Conservation (phyloP, 768 basidiomycete genomes). For the Termitomyces sp. region DNA sequence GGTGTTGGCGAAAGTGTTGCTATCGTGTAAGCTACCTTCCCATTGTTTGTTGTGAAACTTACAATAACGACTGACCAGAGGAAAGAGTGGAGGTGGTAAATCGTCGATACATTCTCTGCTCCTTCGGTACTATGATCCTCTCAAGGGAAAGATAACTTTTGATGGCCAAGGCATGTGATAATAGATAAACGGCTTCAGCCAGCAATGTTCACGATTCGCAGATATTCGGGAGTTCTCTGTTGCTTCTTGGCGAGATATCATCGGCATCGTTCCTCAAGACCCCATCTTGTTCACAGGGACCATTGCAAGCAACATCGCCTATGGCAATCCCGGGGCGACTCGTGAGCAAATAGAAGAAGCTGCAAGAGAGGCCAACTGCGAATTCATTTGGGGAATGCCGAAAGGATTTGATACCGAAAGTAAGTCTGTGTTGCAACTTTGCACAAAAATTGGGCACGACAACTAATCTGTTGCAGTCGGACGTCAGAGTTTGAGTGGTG, state of each 20-base stretch:
- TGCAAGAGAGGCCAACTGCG: constrained; percentile 89
- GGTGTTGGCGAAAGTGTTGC: constrained; percentile 84
- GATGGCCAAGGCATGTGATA: constrained; percentile 70
- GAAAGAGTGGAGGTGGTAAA: constrained; percentile 92
- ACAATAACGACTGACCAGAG: constrained; percentile 29
- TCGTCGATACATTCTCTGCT: constrained; percentile 86
- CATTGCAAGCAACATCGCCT: constrained; percentile 92
- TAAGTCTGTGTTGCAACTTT: constrained; percentile 27
- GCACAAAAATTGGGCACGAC: neutral
- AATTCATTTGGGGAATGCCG: constrained; percentile 93
- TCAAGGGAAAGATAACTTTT: constrained; percentile 76
- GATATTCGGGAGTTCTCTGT: constrained; percentile 86
- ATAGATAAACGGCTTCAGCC: neutral
- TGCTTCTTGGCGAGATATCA: constrained; percentile 81
- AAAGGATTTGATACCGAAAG: constrained; percentile 92
- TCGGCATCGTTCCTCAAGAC: constrained; percentile 96
- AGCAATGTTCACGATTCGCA: constrained; percentile 18
- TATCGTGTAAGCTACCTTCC: constrained; percentile 65
- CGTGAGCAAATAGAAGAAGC: constrained; percentile 83
- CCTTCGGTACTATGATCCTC: constrained; percentile 85
- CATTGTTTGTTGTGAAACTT: neutral
- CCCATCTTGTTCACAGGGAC: constrained; percentile 89
- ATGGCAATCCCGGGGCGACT: constrained; percentile 70
- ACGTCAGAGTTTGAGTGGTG: constrained; percentile 66
- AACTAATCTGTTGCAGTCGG: constrained; percentile 40